Percentiles rank a stretch among this genome's conserved stretches.
These are phyloP conservation scores for Rhizopogon roseolus DNA, from an alignment of 768 basidiomycete species.

Conservation along the genomic window DNA sequence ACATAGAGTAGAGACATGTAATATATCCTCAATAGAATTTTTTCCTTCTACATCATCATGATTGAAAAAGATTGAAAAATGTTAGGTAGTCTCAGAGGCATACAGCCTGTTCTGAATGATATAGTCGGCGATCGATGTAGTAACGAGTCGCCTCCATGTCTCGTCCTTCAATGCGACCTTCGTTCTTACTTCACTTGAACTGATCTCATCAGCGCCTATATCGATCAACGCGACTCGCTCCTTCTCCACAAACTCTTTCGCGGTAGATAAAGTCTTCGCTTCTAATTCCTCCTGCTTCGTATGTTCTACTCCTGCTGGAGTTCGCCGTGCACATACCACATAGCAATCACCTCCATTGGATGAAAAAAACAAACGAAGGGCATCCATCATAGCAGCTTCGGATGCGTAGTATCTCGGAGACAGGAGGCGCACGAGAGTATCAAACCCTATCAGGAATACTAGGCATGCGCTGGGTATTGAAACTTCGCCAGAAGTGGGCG, in stretches of 20 bases:
- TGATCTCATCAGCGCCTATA: constrained; percentile 53
- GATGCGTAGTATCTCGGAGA: constrained; percentile 68
- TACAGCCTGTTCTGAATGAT: constrained; percentile 48
- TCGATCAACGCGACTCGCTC: constrained; percentile 56
- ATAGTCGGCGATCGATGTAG: constrained; percentile 43
- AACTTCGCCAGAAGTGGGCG: constrained; percentile 6
- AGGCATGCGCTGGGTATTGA: constrained; percentile 34
- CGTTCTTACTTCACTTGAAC: constrained; percentile 64
- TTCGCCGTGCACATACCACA: constrained; percentile 66
- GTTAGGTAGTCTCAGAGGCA: not conserved
- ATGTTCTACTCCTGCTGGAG: constrained; percentile 9
- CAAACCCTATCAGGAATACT: constrained; percentile 74
- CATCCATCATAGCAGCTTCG: constrained; percentile 45
- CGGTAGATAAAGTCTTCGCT: constrained; percentile 26
- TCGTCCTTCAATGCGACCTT: constrained; percentile 15
- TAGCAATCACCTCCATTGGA: constrained; percentile 49
- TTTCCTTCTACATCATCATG: not conserved
- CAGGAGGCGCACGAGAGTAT: constrained; percentile 81
- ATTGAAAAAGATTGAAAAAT: no score
- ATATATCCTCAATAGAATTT: constrained; percentile 11
- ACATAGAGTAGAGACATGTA: not conserved
- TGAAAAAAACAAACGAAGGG: constrained; percentile 57
- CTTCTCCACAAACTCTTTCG: constrained; percentile 44
- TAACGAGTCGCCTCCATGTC: constrained; percentile 46
- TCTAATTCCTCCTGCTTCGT: constrained; percentile 25